phyloP scores from a whole-genome alignment of 2,329 filamentous ascomycete species.

The Arthrocladium fulminans region DNA sequence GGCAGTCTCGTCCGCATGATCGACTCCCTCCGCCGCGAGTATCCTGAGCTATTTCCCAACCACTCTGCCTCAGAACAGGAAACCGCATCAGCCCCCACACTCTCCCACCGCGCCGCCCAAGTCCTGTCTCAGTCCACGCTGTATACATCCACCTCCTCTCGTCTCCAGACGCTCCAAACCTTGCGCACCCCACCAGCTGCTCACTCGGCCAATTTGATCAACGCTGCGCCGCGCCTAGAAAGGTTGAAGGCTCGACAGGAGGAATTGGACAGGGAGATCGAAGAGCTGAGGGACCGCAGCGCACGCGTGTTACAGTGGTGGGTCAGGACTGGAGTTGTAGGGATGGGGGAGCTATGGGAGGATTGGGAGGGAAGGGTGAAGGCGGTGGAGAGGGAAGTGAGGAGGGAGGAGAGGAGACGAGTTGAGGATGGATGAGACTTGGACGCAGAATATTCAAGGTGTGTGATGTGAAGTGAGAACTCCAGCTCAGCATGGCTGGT shows the following conservation, averaged over 20 bases:
- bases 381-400: constrained; percentile 55
- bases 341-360: constrained; percentile 59
- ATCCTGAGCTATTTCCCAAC: constrained; percentile 14
- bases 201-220: constrained; percentile 34
- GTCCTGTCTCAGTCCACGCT: constrained; percentile 38
- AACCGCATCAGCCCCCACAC: constrained; percentile 24
- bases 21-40: constrained; percentile 29
- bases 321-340: constrained; percentile 65
- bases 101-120: constrained; percentile 25
- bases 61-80: background rate
- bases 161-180: constrained; percentile 40
- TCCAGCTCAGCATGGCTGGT: no score
- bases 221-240: constrained; percentile 36
- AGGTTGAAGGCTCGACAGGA: constrained; percentile 30
- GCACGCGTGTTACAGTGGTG: constrained; percentile 53
- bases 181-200: constrained; percentile 37
- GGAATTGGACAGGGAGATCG: constrained; percentile 32
- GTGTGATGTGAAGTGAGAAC: no score
- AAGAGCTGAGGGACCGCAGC: constrained; percentile 35
- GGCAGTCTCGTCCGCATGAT: constrained; percentile 32
- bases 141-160: constrained; percentile 40
- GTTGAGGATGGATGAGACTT: constrained; percentile 38
- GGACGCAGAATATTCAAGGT: no score
- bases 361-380: constrained; percentile 61
- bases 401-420: constrained; percentile 47